Conservation (phyloP, 1,284 basidiomycete genomes). For the Coniferiporia weirii region DNA sequence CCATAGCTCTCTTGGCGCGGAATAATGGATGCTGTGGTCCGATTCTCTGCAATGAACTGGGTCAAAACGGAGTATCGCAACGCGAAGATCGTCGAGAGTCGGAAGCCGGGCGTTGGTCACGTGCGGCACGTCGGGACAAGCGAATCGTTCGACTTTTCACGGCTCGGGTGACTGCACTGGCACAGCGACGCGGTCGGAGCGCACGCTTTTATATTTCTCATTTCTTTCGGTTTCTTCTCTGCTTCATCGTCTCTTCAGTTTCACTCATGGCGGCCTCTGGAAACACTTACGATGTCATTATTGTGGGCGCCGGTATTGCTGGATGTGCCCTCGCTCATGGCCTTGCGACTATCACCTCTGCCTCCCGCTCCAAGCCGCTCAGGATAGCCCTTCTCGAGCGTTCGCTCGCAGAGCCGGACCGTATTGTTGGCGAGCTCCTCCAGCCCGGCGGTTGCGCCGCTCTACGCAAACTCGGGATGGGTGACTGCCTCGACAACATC, state of each 20-base stretch:
- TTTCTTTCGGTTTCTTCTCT: neutral
- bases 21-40: too few species aligned
- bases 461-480: constrained; percentile 74
- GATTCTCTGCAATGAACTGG: too few species aligned
- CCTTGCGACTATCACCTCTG: constrained; percentile 44
- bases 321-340: constrained; percentile 75
- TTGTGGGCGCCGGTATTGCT: constrained; percentile 88
- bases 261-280: neutral
- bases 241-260: neutral
- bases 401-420: constrained; percentile 87
- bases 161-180: neutral
- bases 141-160: neutral
- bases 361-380: constrained; percentile 49
- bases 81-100: neutral
- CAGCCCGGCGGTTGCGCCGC: constrained; percentile 90
- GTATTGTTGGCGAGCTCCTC: constrained; percentile 95
- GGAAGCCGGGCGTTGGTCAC: neutral
- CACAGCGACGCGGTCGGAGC: neutral
- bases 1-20: too few species aligned
- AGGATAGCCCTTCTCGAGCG: constrained; percentile 83
- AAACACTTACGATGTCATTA: constrained; percentile 63
- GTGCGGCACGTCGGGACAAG: neutral
- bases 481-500: constrained; percentile 74
- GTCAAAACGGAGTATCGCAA: too few species aligned
- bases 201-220: neutral